phyloP scores from a whole-genome alignment of 371 early-diverging fungal genomes.

The Mortierella polycephala region DNA sequence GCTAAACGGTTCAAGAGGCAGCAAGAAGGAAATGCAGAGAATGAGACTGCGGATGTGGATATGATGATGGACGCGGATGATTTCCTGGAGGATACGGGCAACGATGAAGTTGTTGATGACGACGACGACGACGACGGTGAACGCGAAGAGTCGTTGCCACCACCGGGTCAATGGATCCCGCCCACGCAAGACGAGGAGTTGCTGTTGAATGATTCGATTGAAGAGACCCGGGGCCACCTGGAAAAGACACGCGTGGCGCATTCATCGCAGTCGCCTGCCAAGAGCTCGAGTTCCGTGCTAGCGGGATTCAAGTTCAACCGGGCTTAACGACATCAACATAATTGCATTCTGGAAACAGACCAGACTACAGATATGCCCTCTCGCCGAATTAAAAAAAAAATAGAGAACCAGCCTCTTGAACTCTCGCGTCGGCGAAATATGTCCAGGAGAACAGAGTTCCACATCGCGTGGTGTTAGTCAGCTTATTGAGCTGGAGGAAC shows the following conservation, averaged over 20 bases:
- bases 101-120: not conserved
- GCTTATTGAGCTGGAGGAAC: too few relatives aligned
- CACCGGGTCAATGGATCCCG: slow-evolving; percentile 30
- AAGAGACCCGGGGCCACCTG: slow-evolving; percentile 39
- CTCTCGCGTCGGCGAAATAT: too few relatives aligned
- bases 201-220: slow-evolving; percentile 27
- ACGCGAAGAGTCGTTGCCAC: slow-evolving; percentile 14
- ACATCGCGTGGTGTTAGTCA: too few relatives aligned
- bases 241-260: slow-evolving; percentile 32
- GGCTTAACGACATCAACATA: not conserved
- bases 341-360: not conserved
- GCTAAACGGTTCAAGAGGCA: slow-evolving; percentile 39
- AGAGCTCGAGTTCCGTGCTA: slow-evolving; percentile 33
- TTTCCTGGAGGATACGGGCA: slow-evolving; percentile 31
- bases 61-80: slow-evolving; percentile 48
- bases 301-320: slow-evolving; percentile 47
- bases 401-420: too few relatives aligned
- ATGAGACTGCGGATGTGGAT: slow-evolving; percentile 6
- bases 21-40: not conserved
- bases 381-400: not conserved
- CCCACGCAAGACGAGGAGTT: slow-evolving; percentile 43
- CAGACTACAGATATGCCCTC: not conserved
- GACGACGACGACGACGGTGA: slow-evolving; percentile 22
- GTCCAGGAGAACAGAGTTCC: too few relatives aligned
- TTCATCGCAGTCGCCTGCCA: slow-evolving; percentile 25